These are phyloP conservation scores for Yarrowia osloensis DNA, from an alignment of 805 yeast genomes.

Conservation along the genomic window DNA sequence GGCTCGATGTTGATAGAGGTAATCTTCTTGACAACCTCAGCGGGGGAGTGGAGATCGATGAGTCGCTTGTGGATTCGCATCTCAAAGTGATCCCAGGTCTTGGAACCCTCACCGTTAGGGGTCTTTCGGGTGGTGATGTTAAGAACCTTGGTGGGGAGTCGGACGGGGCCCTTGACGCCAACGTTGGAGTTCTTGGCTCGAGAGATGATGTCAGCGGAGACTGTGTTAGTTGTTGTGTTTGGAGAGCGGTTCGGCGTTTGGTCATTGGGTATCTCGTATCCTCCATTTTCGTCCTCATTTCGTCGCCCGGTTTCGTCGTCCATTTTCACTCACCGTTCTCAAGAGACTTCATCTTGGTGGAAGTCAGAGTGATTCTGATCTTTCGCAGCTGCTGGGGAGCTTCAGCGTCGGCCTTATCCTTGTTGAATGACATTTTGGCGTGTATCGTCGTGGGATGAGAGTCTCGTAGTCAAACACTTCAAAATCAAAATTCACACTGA, in stretches of 20 bases:
- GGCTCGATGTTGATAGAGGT: slow-evolving; percentile 98
- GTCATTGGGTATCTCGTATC: too few relatives aligned
- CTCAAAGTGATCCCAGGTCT: slow-evolving; percentile 99
- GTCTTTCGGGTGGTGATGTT: slow-evolving; percentile 99
- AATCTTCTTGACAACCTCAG: slow-evolving; percentile 88
- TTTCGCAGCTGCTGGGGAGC: slow-evolving; percentile 84
- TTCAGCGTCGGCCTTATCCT: slow-evolving; percentile 83
- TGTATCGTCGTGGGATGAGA: slow-evolving; percentile 30
- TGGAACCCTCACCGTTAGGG: slow-evolving; percentile 99
- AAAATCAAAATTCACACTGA: slow-evolving; percentile 28
- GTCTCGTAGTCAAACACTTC: slow-evolving; percentile 30
- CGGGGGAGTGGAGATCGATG: slow-evolving; percentile 97
- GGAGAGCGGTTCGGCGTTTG: background rate
- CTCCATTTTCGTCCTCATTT: background rate
- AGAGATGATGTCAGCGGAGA: slow-evolving; percentile 83
- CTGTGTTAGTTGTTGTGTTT: slow-evolving; percentile 43
- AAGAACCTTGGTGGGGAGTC: slow-evolving; percentile 99
- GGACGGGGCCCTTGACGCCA: slow-evolving; percentile 97
- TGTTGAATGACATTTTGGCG: slow-evolving; percentile 44
- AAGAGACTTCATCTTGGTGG: slow-evolving; percentile 97
- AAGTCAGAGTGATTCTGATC: slow-evolving; percentile 98
- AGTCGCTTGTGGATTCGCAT: slow-evolving; percentile 99
- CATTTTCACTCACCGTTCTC: slow-evolving; percentile 56
- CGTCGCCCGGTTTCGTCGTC: background rate
- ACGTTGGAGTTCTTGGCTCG: slow-evolving; percentile 83